These are phyloP conservation scores for Onygenales sp. DNA, from an alignment of 2,329 filamentous ascomycete species.

Conservation along the genomic window DNA sequence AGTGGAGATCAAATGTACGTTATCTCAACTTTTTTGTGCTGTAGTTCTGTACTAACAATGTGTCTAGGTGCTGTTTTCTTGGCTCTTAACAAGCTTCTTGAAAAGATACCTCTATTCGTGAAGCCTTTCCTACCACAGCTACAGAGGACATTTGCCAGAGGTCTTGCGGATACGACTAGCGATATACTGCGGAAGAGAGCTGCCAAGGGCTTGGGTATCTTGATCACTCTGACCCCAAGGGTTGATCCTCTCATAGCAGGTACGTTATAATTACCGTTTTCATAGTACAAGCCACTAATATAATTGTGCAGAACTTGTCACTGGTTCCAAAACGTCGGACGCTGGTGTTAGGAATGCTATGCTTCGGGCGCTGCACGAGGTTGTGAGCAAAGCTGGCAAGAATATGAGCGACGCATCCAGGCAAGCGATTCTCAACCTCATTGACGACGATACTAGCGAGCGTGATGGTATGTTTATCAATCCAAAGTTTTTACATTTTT, in stretches of 20 bases:
- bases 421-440: slow-evolving; percentile 73
- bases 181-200: slow-evolving; percentile 79
- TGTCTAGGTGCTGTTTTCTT: slow-evolving; percentile 68
- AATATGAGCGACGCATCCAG: slow-evolving; percentile 93
- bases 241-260: slow-evolving; percentile 81
- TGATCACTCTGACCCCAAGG: slow-evolving; percentile 91
- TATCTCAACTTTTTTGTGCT: not conserved
- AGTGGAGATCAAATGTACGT: slow-evolving; percentile 71
- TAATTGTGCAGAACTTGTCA: slow-evolving; percentile 61
- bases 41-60: slow-evolving; percentile 13
- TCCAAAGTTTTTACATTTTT: not conserved
- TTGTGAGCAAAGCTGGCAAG: slow-evolving; percentile 84
- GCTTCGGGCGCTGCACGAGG: slow-evolving; percentile 93
- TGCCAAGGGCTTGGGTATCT: slow-evolving; percentile 83
- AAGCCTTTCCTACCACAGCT: slow-evolving; percentile 96
- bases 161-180: slow-evolving; percentile 84
- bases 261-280: slow-evolving; percentile 14
- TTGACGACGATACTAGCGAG: slow-evolving; percentile 74
- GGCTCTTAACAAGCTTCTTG: slow-evolving; percentile 86
- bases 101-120: slow-evolving; percentile 91
- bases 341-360: slow-evolving; percentile 85
- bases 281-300: slow-evolving; percentile 4
- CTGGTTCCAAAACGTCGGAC: slow-evolving; percentile 88
- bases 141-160: slow-evolving; percentile 93
- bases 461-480: slow-evolving; percentile 47